Evolutionary conservation across 2,329 filamentous ascomycete species (phyloP).

Genomic region (Penicillium sp.): DNA sequence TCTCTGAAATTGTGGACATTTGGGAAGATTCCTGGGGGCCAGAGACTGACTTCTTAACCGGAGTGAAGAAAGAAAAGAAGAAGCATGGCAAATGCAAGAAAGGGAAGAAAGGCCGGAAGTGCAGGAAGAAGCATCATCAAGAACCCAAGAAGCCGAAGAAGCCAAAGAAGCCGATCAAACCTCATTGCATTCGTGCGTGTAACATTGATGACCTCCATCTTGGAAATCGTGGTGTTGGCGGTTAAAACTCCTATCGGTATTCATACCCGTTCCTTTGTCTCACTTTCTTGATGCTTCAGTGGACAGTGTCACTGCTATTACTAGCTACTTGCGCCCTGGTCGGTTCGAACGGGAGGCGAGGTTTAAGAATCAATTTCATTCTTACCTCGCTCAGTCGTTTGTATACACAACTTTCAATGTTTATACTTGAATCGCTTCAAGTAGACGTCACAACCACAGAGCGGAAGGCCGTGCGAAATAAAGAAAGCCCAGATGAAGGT

Average conservation of each 20-base stretch:
- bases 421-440: too few relatives aligned
- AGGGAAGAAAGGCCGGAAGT: slow-evolving; percentile 12
- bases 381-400: too few relatives aligned
- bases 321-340: background rate
- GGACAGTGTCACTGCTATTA: background rate
- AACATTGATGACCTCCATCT: slow-evolving; percentile 16
- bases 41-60: slow-evolving; percentile 3
- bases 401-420: too few relatives aligned
- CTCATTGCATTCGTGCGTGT: slow-evolving; percentile 11
- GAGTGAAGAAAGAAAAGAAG: slow-evolving; percentile 4
- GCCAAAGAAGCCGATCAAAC: background rate
- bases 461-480: too few relatives aligned
- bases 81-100: slow-evolving; percentile 15
- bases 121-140: slow-evolving; percentile 10
- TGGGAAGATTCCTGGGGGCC: slow-evolving; percentile 1
- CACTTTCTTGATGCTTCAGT: background rate
- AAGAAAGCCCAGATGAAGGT: too few relatives aligned
- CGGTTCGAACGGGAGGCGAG: too few relatives aligned
- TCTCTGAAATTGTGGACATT: background rate
- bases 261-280: background rate
- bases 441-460: too few relatives aligned
- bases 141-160: background rate
- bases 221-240: background rate
- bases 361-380: background rate
- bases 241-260: slow-evolving; percentile 2